phyloP scores from a whole-genome alignment of 129 eudicot genomes.

The Sambucus nigra region DNA sequence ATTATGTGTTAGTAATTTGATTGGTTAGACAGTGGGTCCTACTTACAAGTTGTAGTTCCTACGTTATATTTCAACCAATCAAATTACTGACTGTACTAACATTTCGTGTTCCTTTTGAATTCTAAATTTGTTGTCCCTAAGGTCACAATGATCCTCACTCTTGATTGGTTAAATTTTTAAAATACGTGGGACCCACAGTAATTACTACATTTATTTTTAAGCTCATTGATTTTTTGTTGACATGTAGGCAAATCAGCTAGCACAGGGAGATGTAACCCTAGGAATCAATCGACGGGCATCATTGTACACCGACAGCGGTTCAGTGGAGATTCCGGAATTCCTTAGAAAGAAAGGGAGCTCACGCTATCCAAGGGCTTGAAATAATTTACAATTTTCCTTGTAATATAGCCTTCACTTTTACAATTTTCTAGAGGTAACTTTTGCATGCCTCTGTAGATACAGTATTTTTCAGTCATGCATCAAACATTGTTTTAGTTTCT shows the following conservation, averaged over 20 bases:
- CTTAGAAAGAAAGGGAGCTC: conserved; percentile 88
- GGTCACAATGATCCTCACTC: no score
- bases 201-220: background rate
- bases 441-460: conserved; percentile 14
- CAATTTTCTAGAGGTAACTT: background rate
- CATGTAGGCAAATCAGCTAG: conserved; percentile 50
- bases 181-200: no score
- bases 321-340: conserved; percentile 77
- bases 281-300: conserved; percentile 63
- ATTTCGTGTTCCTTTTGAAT: conserved; percentile 2
- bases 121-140: no score
- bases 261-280: conserved; percentile 33
- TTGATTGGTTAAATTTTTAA: no score
- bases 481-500: conserved; percentile 5
- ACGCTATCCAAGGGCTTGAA: conserved; percentile 86
- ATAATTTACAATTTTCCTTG: background rate
- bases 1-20: no score
- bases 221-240: conserved; percentile 1
- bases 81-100: no score
- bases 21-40: no score
- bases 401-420: background rate
- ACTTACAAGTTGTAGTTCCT: no score
- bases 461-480: background rate
- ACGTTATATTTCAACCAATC: no score
- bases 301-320: conserved; percentile 49